phyloP scores from a whole-genome alignment of 2,329 filamentous ascomycete species.

The Penicillium sp. region DNA sequence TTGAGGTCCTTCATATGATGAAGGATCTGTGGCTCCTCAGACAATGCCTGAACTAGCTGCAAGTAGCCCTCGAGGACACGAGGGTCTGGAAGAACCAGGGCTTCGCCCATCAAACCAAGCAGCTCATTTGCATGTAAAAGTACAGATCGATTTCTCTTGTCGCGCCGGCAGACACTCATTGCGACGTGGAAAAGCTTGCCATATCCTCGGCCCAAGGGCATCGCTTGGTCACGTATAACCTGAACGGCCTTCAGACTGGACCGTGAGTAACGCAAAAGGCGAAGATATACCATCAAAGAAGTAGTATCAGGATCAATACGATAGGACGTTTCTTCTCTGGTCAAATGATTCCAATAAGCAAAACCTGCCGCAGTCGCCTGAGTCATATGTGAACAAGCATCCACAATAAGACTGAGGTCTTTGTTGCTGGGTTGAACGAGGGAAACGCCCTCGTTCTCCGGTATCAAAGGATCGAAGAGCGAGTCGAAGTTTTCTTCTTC shows the following conservation, averaged over 20 bases:
- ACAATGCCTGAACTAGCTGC: constrained; percentile 23
- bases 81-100: constrained; percentile 28
- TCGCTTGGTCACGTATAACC: constrained; percentile 49
- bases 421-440: constrained; percentile 49
- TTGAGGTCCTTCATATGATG: constrained; percentile 26
- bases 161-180: constrained; percentile 66
- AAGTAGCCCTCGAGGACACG: constrained; percentile 29
- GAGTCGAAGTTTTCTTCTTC: constrained; percentile 27
- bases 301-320: constrained; percentile 64
- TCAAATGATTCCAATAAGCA: constrained; percentile 72
- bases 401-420: constrained; percentile 63
- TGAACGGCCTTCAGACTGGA: constrained; percentile 58
- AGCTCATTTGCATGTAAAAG: constrained; percentile 61
- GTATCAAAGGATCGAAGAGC: constrained; percentile 35
- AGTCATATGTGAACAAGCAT: constrained; percentile 54
- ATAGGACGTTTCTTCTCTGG: constrained; percentile 44
- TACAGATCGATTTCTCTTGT: constrained; percentile 67
- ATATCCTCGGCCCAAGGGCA: constrained; percentile 45
- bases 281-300: constrained; percentile 65
- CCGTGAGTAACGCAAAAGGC: constrained; percentile 59
- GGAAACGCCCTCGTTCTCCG: constrained; percentile 9
- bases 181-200: constrained; percentile 62
- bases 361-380: constrained; percentile 57
- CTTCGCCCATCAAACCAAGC: constrained; percentile 55
- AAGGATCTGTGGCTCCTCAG: constrained; percentile 26